These are phyloP conservation scores for Rhizophora apiculata DNA, from an alignment of 345 rosid genomes.

Conservation along the genomic window DNA sequence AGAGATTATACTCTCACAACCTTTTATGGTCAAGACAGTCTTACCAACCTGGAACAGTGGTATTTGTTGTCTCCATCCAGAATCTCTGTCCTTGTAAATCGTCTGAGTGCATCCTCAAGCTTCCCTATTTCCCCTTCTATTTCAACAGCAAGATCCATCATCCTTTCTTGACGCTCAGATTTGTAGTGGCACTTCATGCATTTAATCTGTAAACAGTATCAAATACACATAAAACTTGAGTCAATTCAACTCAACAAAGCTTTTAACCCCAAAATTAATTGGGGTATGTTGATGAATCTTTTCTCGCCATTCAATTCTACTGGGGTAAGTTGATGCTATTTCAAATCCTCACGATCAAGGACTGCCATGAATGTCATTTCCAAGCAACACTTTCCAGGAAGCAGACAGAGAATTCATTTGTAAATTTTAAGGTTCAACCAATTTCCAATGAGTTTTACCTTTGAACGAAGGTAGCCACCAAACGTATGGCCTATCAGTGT, in stretches of 20 bases:
- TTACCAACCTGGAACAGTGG: conserved; percentile 74
- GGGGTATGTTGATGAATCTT: too few relatives aligned
- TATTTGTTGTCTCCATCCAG: conserved; percentile 98
- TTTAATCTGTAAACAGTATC: conserved; percentile 49
- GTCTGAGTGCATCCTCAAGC: conserved; percentile 87
- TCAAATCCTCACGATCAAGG: too few relatives aligned
- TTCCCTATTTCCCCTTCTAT: conserved; percentile 81
- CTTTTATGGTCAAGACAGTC: not conserved
- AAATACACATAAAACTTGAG: not conserved
- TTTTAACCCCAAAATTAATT: too few relatives aligned
- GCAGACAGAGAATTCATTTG: not conserved
- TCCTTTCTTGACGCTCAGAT: conserved; percentile 81
- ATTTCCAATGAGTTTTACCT: conserved; percentile 41
- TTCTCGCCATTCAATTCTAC: too few relatives aligned
- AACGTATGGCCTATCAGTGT: conserved; percentile 84
- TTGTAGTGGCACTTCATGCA: conserved; percentile 87
- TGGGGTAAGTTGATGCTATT: too few relatives aligned
- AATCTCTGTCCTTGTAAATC: conserved; percentile 76
- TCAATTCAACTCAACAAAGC: too few relatives aligned
- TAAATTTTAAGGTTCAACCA: not conserved
- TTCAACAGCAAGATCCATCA: conserved; percentile 99
- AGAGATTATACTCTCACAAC: conserved; percentile 1
- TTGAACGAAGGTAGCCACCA: conserved; percentile 94
- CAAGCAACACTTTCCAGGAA: not conserved
- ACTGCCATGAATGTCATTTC: too few relatives aligned